Evolutionary conservation across 768 basidiomycete species (phyloP), one percentile per base, ranked within the genome.

Genomic region (Tremella yokohamensis): DNA sequence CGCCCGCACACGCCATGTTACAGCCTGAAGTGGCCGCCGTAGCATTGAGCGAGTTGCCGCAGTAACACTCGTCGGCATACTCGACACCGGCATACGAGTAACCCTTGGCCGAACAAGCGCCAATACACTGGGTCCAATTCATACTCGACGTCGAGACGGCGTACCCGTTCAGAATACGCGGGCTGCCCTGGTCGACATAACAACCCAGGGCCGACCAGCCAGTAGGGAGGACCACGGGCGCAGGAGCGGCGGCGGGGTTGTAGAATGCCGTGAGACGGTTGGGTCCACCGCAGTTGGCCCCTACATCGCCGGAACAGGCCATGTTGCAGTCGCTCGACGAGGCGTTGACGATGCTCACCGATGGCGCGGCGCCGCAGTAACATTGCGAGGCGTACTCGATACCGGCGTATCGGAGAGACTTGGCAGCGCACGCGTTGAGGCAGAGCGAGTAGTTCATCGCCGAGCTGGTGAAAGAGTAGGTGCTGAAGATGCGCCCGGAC

Each of bases 1-100:
- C 57, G 22, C 73, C 71, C 19, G 49, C 22, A 55, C 73, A 73
- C 15, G 61, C 39, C 73, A 73, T 73, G 54, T 53, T 58, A 29
- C 66, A 66, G 53, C 60, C 53, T 45, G 70, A 71, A 60, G 72
- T 73, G 15, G 62, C 37, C 2, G 65, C 64, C 40, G 53, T 47
- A 0, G 72, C 73, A 24, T 62, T 56, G 55, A 77, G 66, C 15
- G 47, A 39, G 16, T 53, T 37, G 4, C 58, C 58, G 24, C 58
- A 60, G 26, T 49, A 60, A 47, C 58, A 60, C 54, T 60, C 52
- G 38, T 52, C 40, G 25, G 4, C 16, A 6, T 38, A 48, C 58
- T 52, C 51, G 18, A 34, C 34, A 9, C 54, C 54, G 12, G 40
- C 54, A 19, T 45, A 55, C 20, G 34, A 8, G 26, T 25, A 55